Evolutionary conservation across 2,329 filamentous ascomycete genomes (phyloP).

Genomic region (Hypoxylon sp.): DNA sequence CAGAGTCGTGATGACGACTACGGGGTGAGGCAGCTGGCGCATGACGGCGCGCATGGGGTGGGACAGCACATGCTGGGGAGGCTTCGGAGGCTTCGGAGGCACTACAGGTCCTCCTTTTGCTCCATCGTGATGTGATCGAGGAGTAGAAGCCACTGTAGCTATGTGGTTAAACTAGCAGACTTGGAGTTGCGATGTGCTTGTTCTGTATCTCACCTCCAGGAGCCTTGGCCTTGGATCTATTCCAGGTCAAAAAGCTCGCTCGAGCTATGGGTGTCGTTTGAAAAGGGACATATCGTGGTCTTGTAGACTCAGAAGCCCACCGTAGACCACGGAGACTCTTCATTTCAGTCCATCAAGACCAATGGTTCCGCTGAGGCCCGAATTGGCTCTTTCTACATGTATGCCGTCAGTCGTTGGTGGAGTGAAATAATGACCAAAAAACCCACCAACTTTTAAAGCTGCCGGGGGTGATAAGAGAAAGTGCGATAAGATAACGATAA

Average conservation of each 20-base stretch:
- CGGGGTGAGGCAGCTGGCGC: conserved; percentile 66
- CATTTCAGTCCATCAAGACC: conserved; percentile 50
- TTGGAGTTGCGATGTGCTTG: neutral
- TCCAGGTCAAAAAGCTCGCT: conserved; percentile 23
- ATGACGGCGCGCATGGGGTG: conserved; percentile 66
- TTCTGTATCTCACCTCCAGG: conserved; percentile 22
- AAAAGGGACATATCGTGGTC: conserved; percentile 31
- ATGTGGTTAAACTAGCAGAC: conserved; percentile 10
- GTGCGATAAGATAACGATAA: conserved; percentile 12
- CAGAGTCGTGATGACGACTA: conserved; percentile 66
- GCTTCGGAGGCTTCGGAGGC: neutral
- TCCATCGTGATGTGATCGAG: neutral
- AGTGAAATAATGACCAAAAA: conserved; percentile 12
- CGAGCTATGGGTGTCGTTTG: conserved; percentile 11
- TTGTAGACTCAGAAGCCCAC: conserved; percentile 43
- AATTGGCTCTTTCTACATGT: conserved; percentile 27
- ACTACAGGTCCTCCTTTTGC: neutral
- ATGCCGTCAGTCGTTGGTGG: conserved; percentile 16
- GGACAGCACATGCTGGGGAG: conserved; percentile 50
- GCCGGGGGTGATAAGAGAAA: conserved; percentile 1
- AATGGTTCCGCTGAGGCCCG: conserved; percentile 16
- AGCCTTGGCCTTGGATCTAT: conserved; percentile 11
- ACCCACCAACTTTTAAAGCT: neutral
- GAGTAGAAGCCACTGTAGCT: conserved; percentile 3
- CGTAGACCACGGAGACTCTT: conserved; percentile 47